Evolutionary conservation across 192 early-diverging fungal genomes (phyloP), one percentile per base, ranked within the genome.

Genomic region (Coemansia sp.): DNA sequence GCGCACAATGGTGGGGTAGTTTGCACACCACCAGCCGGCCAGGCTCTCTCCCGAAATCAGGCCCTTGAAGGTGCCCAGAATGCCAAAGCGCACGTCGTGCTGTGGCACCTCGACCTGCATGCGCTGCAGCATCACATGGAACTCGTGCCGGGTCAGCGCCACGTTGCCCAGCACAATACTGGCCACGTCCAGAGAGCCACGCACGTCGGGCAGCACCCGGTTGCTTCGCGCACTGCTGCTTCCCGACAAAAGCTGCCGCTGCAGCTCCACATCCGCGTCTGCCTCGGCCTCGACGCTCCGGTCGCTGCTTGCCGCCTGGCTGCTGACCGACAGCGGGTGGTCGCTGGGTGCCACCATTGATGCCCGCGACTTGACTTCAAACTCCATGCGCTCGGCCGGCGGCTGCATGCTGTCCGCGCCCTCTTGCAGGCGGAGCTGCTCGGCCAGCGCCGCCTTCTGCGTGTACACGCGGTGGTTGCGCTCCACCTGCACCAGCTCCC

Each of bases 11-110:
- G 82, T 70, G 5, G 82, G 78, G 42, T 83, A 62, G 68, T 88
- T 83, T 49, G 83, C 75, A 59, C 83, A 83, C 63, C 87, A 78
- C 88, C 88, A 91, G n/a, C 77, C 77, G 1, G 82, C 82, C 62
- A 91, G 82, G 38, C 81, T 79, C 42, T 86, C 83, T 30, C 88
- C 88, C 13, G 81, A 63, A 7, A 86, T 86, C 49, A 84, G 81
- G 15, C 84, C 71, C 44, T 76, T 70, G 68, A 80, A 80, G 11
- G 73, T 77, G 18, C 88, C 88, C 37, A 91, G 68, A 47, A 91
- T 82, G 6, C 86, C 84, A 15, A 87, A 83, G 58, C 82, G 83
- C 46, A 86, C 78, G 55, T 88, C 87, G 45, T 82, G 75, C 16
- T 80, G 71, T 14, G 77, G 79, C 9, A 91, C 80, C 53, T 81